These are phyloP conservation scores for Sordaria brevicollis DNA, from an alignment of 495 filamentous ascomycete genomes.

Conservation along the genomic window DNA sequence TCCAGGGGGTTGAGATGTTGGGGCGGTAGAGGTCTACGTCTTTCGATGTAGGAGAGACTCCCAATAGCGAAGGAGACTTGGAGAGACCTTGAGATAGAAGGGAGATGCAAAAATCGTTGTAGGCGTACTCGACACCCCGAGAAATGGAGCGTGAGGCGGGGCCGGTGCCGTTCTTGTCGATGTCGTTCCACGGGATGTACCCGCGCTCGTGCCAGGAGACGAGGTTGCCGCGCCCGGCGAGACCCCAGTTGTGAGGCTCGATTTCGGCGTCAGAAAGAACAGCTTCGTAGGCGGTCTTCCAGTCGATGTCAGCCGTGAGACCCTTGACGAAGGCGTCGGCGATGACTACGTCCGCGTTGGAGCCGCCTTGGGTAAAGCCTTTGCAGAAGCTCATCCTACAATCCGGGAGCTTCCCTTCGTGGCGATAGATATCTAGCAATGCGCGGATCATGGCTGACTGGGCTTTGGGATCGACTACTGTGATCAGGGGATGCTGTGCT, in stretches of 20 bases:
- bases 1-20: not conserved
- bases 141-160: conserved; percentile 52
- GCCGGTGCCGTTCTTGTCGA: conserved; percentile 49
- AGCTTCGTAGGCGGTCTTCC: conserved; percentile 57
- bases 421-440: conserved; percentile 57
- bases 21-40: not conserved
- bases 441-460: conserved; percentile 59
- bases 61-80: conserved; percentile 8
- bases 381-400: conserved; percentile 54
- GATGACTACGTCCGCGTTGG: conserved; percentile 62
- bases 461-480: conserved; percentile 52
- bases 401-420: conserved; percentile 51
- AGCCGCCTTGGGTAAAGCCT: conserved; percentile 62
- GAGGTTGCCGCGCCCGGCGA: conserved; percentile 55
- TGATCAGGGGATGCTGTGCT: conserved; percentile 57
- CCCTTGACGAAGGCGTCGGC: conserved; percentile 60
- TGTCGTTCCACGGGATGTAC: conserved; percentile 53
- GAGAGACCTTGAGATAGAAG: conserved; percentile 43
- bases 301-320: conserved; percentile 49
- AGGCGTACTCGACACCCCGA: conserved; percentile 63
- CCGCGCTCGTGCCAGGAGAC: conserved; percentile 49
- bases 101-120: conserved; percentile 57
- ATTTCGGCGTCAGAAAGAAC: conserved; percentile 59
- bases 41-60: not conserved
- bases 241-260: conserved; percentile 52